phyloP scores from a whole-genome alignment of 768 basidiomycete species.

The Naganishia randhawae region DNA sequence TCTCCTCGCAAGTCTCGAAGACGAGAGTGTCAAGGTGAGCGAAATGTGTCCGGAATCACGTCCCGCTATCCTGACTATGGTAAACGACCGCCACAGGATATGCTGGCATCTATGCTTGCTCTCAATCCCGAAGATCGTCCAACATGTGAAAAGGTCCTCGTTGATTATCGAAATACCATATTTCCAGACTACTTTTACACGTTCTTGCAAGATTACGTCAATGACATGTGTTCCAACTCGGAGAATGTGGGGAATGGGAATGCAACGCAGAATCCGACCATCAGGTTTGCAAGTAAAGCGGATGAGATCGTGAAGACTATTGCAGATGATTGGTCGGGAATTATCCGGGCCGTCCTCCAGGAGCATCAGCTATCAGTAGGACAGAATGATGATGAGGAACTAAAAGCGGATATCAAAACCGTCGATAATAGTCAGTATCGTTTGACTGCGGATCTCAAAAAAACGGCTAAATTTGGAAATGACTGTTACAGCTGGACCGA shows the following conservation, averaged over 20 bases:
- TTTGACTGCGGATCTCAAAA: too few relatives aligned
- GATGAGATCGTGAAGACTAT: conserved; percentile 25
- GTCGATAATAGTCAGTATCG: conserved; percentile 31
- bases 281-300: conserved; percentile 22
- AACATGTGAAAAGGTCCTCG: conserved; percentile 73
- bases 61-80: not conserved
- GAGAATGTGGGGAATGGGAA: conserved; percentile 74
- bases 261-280: conserved; percentile 22
- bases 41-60: not conserved
- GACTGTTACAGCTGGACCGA: conserved; percentile 72
- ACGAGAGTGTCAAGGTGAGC: conserved; percentile 74
- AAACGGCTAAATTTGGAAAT: not conserved
- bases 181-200: conserved; percentile 93
- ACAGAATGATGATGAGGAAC: conserved; percentile 2
- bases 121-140: conserved; percentile 73
- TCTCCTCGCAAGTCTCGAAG: conserved; percentile 70
- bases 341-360: conserved; percentile 23
- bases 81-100: conserved; percentile 58
- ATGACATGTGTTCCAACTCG: conserved; percentile 66
- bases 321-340: conserved; percentile 29
- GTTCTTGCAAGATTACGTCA: conserved; percentile 83
- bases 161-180: conserved; percentile 68
- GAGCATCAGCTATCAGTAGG: conserved; percentile 20
- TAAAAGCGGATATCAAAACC: conserved; percentile 34
- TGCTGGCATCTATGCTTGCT: conserved; percentile 86